Evolutionary conservation across 345 rosid species (phyloP).

Genomic region (Lenwebbia sp.): DNA sequence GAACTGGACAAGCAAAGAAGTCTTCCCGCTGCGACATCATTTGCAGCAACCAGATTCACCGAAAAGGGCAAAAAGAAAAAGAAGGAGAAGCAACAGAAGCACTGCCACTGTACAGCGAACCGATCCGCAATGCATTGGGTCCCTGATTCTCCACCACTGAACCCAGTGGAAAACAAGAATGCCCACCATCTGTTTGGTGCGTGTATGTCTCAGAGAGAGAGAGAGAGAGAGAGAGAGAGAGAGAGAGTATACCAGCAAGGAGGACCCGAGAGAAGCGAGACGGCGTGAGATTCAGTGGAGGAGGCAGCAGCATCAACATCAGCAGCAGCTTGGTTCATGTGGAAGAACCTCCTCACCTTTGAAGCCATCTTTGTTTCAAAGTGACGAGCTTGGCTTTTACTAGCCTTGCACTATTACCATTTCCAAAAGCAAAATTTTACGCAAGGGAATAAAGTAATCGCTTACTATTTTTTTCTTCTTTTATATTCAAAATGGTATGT

Average conservation of each 20-base stretch:
- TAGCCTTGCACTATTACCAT: no score
- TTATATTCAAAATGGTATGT: no score
- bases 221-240: no score
- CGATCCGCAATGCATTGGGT: not conserved
- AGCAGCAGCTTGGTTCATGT: not conserved
- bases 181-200: slow-evolving; percentile 3
- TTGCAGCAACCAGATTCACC: no score
- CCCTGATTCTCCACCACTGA: not conserved
- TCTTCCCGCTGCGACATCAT: slow-evolving; percentile 50
- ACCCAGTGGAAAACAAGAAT: not conserved
- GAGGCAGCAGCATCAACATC: not conserved
- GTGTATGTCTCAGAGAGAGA: not conserved
- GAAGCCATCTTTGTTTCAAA: not conserved
- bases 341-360: slow-evolving; percentile 40
- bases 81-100: no score
- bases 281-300: not conserved
- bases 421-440: no score
- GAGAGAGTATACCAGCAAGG: slow-evolving; percentile 35
- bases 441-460: no score
- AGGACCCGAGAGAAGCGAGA: slow-evolving; percentile 71
- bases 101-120: no score
- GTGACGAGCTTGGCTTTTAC: not conserved
- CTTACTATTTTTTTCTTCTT: no score
- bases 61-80: no score
- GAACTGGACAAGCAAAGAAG: slow-evolving; percentile 72